Evolutionary conservation across 1,139 yeast genomes (phyloP), one percentile per base, ranked within the genome.

Genomic region (Pichia sp.): DNA sequence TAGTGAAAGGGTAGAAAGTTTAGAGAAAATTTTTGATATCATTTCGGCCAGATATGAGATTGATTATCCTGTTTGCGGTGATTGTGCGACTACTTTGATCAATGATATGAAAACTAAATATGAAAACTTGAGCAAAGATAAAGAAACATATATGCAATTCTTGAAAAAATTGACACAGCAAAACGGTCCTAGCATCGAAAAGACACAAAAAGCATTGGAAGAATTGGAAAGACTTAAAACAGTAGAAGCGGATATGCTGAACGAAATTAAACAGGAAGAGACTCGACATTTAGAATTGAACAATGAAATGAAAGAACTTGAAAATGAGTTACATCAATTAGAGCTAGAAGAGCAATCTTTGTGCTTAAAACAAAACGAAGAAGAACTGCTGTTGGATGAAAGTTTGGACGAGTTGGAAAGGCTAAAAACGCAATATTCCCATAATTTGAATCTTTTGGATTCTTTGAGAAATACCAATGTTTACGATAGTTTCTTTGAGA

Each of bases 41-140:
- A 70, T 77, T 53, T 81, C 76, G 29, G 79, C 79, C 8, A 81
- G 82, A 51, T 81, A 83, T 44, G 88, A 82, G 49, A 73, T 90
- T n/a, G 95, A 86, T 51, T 79, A 85, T 57, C 98, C 98, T 0
- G 77, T 94, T 16, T 90, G 97, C 55, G 71, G 72, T 33, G 97
- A 90, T 42, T 92, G 98, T 61, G 85, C 95, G 3, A 77, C 73
- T 39, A 60, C 75, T 31, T 62, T 90, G 32, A 69, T 84, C 4
- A 80, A 76, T n/a, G 81, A 80, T 48, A 72, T 87, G 60, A 82
- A 81, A 55, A 63, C 69, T 29, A 81, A 82, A 54, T 85, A 84
- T 59, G 92, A 85, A 49, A 86, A 80, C 49, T 74, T 81, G 10
- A 78, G 84, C 39, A 73, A 73, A 51, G 97, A 92, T 55, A 79